Evolutionary conservation across 768 basidiomycete species (phyloP).

Genomic region (Termitomyces sp.): DNA sequence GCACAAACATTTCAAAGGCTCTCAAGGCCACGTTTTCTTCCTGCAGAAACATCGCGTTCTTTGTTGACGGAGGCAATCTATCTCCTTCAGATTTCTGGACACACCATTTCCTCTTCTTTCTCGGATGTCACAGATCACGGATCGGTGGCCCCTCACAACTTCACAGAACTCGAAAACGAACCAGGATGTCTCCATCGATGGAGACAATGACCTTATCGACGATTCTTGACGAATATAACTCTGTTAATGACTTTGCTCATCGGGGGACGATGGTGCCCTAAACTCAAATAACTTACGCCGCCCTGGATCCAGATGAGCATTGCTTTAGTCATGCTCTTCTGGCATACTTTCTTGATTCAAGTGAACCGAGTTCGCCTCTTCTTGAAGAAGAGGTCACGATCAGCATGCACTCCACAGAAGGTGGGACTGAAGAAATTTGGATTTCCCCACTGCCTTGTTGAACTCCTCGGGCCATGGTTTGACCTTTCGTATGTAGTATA

Average conservation of each 20-base stretch:
- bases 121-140: constrained; percentile 5
- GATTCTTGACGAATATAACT: constrained; percentile 36
- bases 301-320: constrained; percentile 4
- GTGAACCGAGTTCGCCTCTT: constrained; percentile 6
- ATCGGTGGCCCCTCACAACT: constrained; percentile 5
- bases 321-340: constrained; percentile 2
- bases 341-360: constrained; percentile 7
- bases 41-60: constrained; percentile 17
- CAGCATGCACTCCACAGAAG: constrained; percentile 6
- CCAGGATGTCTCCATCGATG: constrained; percentile 20
- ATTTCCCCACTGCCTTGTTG: constrained; percentile 6
- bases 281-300: constrained; percentile 10
- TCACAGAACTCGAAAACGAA: constrained; percentile 18
- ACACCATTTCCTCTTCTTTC: background rate
- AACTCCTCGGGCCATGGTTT: constrained; percentile 6
- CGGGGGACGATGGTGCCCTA: background rate
- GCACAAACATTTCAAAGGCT: constrained; percentile 9
- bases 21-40: constrained; percentile 21
- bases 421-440: constrained; percentile 11
- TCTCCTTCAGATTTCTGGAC: constrained; percentile 13
- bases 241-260: constrained; percentile 13
- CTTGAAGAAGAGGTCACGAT: constrained; percentile 13
- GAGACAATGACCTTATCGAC: constrained; percentile 23
- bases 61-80: constrained; percentile 20
- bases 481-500: constrained; percentile 10